phyloP scores from a whole-genome alignment of 768 basidiomycete species.

The Antrodiella citrinella region DNA sequence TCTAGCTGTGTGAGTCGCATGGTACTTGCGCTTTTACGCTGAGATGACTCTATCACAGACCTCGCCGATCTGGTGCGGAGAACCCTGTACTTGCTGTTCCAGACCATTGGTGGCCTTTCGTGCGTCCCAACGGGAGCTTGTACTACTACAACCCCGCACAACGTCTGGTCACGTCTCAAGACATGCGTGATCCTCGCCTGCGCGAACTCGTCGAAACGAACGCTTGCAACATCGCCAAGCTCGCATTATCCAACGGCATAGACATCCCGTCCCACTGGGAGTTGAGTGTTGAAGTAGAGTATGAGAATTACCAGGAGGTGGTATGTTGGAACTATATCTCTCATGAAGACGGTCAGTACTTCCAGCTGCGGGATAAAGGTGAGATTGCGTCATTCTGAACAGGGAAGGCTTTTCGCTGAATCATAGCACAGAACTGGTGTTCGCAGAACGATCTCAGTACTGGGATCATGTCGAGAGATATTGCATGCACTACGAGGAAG shows the following conservation, averaged over 20 bases:
- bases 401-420: conserved; percentile 29
- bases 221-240: conserved; percentile 20
- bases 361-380: not conserved
- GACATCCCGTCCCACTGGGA: not conserved
- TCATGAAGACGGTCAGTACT: not conserved
- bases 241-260: conserved; percentile 15
- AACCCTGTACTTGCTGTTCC: not conserved
- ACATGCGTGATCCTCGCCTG: conserved; percentile 27
- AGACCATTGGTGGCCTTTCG: not conserved
- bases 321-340: not conserved
- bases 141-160: not conserved
- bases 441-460: conserved; percentile 23
- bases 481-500: conserved; percentile 11
- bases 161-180: conserved; percentile 26
- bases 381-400: conserved; percentile 12
- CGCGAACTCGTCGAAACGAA: not conserved
- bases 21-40: not conserved
- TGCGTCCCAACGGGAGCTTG: not conserved
- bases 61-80: not conserved
- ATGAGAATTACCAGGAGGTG: not conserved
- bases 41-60: not conserved
- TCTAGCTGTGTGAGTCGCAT: not conserved
- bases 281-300: not conserved
- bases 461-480: conserved; percentile 13
- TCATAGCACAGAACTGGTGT: conserved; percentile 24